Percentiles rank a stretch among this genome's conserved stretches.
phyloP scores from a whole-genome alignment of 441 rosid genomes.

The Populus trichocarpa region DNA sequence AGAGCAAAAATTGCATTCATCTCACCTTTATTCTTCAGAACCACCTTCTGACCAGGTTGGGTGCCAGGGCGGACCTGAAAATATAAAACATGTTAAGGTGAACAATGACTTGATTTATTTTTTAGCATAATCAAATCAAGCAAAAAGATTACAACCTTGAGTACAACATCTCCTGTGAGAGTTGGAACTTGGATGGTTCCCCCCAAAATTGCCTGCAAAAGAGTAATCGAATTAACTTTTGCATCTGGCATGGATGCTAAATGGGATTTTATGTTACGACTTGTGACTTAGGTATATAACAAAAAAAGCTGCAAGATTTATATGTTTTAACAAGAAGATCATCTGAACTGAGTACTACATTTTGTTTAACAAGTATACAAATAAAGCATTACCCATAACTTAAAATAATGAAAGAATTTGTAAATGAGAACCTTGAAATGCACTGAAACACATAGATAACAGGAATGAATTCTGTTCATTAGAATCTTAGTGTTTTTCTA shows the following conservation, averaged over 20 bases:
- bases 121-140: slow-evolving; percentile 3
- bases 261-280: background rate
- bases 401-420: background rate
- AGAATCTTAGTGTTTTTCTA: background rate
- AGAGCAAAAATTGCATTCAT: slow-evolving; percentile 3
- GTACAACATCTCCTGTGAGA: slow-evolving; percentile 92
- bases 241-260: background rate
- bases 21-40: slow-evolving; percentile 91
- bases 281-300: background rate
- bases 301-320: background rate
- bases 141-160: slow-evolving; percentile 54
- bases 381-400: background rate
- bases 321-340: background rate
- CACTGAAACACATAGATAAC: slow-evolving; percentile 1
- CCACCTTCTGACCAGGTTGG: slow-evolving; percentile 99
- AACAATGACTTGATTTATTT: background rate
- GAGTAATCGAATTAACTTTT: slow-evolving; percentile 7
- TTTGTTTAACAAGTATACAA: background rate
- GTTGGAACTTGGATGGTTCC: slow-evolving; percentile 99
- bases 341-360: background rate
- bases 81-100: slow-evolving; percentile 4
- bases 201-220: slow-evolving; percentile 88
- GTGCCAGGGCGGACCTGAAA: slow-evolving; percentile 92
- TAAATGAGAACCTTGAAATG: background rate
- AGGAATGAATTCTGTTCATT: background rate